Conservation (phyloP, 2,329 filamentous ascomycete genomes). For the Knoxdaviesia proteae region DNA sequence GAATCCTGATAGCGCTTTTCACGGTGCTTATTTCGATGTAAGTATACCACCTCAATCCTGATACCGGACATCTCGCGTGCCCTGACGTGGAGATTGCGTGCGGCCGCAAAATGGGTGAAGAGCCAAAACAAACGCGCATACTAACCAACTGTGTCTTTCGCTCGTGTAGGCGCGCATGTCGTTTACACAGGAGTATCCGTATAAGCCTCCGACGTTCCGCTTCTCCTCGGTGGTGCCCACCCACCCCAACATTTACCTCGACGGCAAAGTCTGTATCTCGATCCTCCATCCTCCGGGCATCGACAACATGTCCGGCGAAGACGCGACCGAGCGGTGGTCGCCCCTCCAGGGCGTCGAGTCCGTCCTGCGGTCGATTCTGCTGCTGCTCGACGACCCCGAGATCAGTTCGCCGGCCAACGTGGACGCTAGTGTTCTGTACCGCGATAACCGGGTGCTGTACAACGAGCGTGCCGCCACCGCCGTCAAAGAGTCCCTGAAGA, state of each 20-base stretch:
- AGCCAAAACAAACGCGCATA: too few relatives aligned
- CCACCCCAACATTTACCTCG: constrained; percentile 85
- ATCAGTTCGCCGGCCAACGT: constrained; percentile 89
- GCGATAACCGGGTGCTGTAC: constrained; percentile 51
- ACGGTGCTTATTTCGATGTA: constrained; percentile 76
- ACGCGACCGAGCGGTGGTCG: constrained; percentile 81
- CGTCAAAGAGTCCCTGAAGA: constrained; percentile 51
- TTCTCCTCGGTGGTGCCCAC: constrained; percentile 57
- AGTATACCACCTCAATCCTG: constrained; percentile 4
- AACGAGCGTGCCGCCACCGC: constrained; percentile 46
- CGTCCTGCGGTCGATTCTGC: constrained; percentile 77
- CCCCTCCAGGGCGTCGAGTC: constrained; percentile 88
- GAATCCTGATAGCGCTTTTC: constrained; percentile 78
- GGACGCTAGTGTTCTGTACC: constrained; percentile 71
- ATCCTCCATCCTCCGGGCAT: constrained; percentile 87
- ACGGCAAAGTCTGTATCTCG: constrained; percentile 86
- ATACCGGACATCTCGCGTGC: too few relatives aligned
- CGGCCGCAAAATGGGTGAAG: too few relatives aligned
- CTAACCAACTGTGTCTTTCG: too few relatives aligned
- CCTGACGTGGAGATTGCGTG: too few relatives aligned
- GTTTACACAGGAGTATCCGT: constrained; percentile 79
- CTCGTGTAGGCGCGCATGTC: constrained; percentile 52
- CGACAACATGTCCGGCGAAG: constrained; percentile 78
- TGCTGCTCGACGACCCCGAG: constrained; percentile 84
- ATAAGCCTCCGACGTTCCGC: constrained; percentile 69